Percentiles rank a stretch among this genome's conserved stretches.
These are phyloP conservation scores for Coemansia sp. DNA, from an alignment of 371 early-diverging fungal species.

Conservation along the genomic window DNA sequence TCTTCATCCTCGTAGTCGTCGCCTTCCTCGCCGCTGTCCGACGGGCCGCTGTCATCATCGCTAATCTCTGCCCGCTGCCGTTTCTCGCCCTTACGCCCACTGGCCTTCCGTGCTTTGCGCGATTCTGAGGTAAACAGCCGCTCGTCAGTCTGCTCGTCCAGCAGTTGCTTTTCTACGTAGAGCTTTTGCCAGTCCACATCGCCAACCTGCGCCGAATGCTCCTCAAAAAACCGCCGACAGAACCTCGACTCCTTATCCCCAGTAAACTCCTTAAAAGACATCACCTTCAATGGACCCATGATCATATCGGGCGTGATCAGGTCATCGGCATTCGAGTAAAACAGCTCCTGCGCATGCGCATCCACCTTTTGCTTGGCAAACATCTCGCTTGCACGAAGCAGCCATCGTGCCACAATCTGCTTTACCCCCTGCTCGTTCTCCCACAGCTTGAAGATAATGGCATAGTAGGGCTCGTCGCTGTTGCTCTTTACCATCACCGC, in stretches of 20 bases:
- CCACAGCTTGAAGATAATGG: conserved; percentile 54
- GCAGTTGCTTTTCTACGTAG: conserved; percentile 14
- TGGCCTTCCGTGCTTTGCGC: conserved; percentile 18
- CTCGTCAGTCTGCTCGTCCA: conserved; percentile 41
- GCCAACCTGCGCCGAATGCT: conserved; percentile 41
- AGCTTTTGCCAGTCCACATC: conserved; percentile 48
- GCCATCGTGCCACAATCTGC: conserved; percentile 55
- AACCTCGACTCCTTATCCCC: conserved; percentile 18
- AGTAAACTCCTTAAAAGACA: conserved; percentile 37
- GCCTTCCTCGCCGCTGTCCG: no score
- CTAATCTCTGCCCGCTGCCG: conserved; percentile 3
- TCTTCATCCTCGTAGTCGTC: no score
- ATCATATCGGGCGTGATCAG: conserved; percentile 51
- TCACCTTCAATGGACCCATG: conserved; percentile 46
- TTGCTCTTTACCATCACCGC: conserved; percentile 29
- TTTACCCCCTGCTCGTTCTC: conserved; percentile 54
- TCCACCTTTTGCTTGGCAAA: conserved; percentile 24
- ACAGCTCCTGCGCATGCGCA: conserved; percentile 45
- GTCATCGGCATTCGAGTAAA: conserved; percentile 55
- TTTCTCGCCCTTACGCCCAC: conserved; percentile 16
- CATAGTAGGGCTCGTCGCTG: conserved; percentile 48
- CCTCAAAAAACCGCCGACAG: conserved; percentile 49
- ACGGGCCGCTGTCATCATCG: no score
- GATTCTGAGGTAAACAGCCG: conserved; percentile 37
- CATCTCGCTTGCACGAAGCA: conserved; percentile 50